These are phyloP conservation scores for Neoboletus subvelutipes DNA, from an alignment of 768 basidiomycete genomes.

Conservation along the genomic window DNA sequence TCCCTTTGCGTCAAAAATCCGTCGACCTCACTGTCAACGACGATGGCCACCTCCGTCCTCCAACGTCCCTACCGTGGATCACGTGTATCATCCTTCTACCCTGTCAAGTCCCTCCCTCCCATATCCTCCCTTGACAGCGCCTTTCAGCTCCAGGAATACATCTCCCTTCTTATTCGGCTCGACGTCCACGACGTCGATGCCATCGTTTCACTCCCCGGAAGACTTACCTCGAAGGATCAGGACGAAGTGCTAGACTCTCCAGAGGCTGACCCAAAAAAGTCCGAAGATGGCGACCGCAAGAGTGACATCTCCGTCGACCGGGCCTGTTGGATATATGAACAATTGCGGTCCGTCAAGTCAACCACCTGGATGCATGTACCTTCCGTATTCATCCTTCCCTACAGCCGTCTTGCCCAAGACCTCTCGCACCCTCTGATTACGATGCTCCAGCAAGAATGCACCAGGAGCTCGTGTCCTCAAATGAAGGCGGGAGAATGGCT, in stretches of 20 bases:
- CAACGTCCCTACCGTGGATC: slow-evolving; percentile 76
- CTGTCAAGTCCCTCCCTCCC: slow-evolving; percentile 66
- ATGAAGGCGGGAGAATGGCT: slow-evolving; percentile 99
- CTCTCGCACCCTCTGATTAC: slow-evolving; percentile 83
- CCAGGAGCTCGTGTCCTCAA: slow-evolving; percentile 82
- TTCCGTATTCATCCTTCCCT: slow-evolving; percentile 1
- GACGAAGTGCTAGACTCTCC: slow-evolving; percentile 25
- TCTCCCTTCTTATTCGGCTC: slow-evolving; percentile 78
- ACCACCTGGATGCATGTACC: not conserved
- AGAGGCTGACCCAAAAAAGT: slow-evolving; percentile 32
- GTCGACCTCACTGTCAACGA: not conserved
- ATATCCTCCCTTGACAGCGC: slow-evolving; percentile 82
- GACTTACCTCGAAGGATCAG: slow-evolving; percentile 28
- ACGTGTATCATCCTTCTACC: slow-evolving; percentile 77
- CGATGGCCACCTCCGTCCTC: slow-evolving; percentile 31
- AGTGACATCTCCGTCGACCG: slow-evolving; percentile 68
- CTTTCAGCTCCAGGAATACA: slow-evolving; percentile 94
- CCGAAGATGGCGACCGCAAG: slow-evolving; percentile 32
- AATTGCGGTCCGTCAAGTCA: slow-evolving; percentile 43
- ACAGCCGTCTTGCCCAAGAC: slow-evolving; percentile 84
- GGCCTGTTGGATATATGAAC: slow-evolving; percentile 82
- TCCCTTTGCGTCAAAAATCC: not conserved
- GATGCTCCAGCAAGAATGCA: slow-evolving; percentile 84
- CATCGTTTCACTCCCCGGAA: slow-evolving; percentile 75
- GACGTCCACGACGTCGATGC: slow-evolving; percentile 87